These are phyloP conservation scores for Symbiodinium natans DNA, from an alignment of 73 alveolate genomes.

Conservation along the genomic window DNA sequence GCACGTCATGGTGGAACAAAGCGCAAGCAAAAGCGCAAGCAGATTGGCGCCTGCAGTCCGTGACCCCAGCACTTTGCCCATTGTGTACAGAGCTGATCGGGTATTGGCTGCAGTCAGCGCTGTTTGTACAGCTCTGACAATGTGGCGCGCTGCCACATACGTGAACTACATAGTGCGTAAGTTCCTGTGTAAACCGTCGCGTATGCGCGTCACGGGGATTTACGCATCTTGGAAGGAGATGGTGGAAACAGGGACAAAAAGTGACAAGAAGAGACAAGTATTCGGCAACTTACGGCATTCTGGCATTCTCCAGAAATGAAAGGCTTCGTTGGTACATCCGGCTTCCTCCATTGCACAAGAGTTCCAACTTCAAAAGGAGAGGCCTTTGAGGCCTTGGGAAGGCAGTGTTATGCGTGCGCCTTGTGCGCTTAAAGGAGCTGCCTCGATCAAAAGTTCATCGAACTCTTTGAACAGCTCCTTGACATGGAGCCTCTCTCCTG, in stretches of 20 bases:
- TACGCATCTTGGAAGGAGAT: not conserved
- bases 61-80: too few relatives aligned
- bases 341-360: constrained; percentile 16
- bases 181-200: not conserved
- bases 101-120: not conserved
- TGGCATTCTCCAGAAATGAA: too few relatives aligned
- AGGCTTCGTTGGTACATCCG: too few relatives aligned
- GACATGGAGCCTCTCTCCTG: not conserved
- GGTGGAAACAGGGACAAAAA: not conserved
- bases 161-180: not conserved
- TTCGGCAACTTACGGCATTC: not conserved
- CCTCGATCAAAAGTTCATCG: not conserved
- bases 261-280: not conserved
- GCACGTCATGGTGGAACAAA: not conserved
- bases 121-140: not conserved
- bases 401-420: not conserved
- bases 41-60: too few relatives aligned
- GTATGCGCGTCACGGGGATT: not conserved
- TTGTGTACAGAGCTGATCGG: not conserved
- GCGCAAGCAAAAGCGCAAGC: too few relatives aligned
- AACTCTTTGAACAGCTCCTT: not conserved
- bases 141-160: not conserved
- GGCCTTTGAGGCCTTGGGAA: not conserved
- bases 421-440: not conserved
- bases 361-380: not conserved